Base-by-base conservation (phyloP, 2,329 filamentous ascomycete genomes). In the Stachybotrys chartarum region DNA sequence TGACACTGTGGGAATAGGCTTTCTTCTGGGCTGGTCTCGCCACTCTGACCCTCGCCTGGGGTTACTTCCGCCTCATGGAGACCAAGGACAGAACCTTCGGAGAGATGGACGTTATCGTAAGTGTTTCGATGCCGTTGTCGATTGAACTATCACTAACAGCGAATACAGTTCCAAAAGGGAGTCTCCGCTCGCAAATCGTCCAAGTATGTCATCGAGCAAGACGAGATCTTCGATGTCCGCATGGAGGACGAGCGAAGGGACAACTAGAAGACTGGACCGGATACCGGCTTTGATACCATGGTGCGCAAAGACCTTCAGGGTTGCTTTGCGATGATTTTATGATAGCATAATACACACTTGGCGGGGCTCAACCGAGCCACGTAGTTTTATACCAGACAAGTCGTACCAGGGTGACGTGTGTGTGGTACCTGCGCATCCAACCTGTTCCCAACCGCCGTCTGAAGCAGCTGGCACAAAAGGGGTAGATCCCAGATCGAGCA, bases 51-150 rank as follows among this genome's bases (percentile, higher is more conserved):
- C 64, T 70, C 1, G 50, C 72, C 11, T 76, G 74, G 72, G 72
- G 70, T 7, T 76, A 68, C 58, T 76, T 75, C 63, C 69, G 74
- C 18, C 60, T 76, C 55, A 72, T 74, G 30, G 75, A 77, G 66
- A 75, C 73, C 51, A 76, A 75, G 66, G 72, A 67, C 53, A 70
- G 74, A 42, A 77, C 75, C 3, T 76, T 74, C 59, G 73, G 72
- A 52, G 75, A 77, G 61, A 63, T 77, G 66, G 75, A 77, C 54
- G 65, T 71, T 57, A 72, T 75, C 72, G 67, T 70, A 58, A 56
- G 63, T 39, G 10, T 14, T 30, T 8, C 12, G 11, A 1, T 16
- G n/a, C 30, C 32, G 17, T 30, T 11, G 17, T 17, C 30, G 12
- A 10, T 53, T 8, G 11, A 45, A 31, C 47, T 6, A 6, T 24